Conservation (phyloP, 192 early-diverging fungal species). For the Backusella macrospora region DNA sequence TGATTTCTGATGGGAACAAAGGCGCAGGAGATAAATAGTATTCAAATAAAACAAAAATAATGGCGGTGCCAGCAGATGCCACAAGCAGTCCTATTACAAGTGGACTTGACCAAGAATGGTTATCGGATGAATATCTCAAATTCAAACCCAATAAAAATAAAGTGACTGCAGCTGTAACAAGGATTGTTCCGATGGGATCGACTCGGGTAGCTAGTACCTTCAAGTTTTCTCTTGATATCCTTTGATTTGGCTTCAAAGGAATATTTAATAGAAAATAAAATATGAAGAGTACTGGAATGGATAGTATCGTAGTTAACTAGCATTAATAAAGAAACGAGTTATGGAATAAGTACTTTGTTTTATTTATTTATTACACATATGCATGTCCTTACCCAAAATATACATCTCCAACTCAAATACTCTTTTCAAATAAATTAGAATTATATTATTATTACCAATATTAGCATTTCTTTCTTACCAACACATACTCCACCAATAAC, state of each 20-base stretch:
- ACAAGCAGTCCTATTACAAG: not conserved
- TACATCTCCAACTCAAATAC: not conserved
- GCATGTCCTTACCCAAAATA: not conserved
- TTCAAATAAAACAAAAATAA: not conserved
- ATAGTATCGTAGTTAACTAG: not conserved
- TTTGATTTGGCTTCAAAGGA: not conserved
- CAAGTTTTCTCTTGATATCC: not conserved
- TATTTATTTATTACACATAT: not conserved
- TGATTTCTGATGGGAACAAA: not conserved
- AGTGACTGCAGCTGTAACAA: not conserved
- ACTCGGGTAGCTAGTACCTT: not conserved
- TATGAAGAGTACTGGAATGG: not conserved
- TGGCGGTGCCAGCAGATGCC: not conserved
- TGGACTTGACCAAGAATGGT: not conserved
- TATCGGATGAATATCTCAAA: not conserved
- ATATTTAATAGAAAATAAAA: not conserved
- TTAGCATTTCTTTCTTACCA: not conserved
- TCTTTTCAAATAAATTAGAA: not conserved
- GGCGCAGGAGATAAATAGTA: not conserved
- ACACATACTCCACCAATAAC: slow-evolving; percentile 2
- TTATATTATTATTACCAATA: not conserved
- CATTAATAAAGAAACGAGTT: not conserved
- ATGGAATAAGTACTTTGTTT: not conserved
- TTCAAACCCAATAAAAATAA: not conserved
- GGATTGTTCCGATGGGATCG: not conserved